These are phyloP conservation scores for Cardiospermum halicacabum DNA, from an alignment of 345 rosid genomes.

Conservation along the genomic window DNA sequence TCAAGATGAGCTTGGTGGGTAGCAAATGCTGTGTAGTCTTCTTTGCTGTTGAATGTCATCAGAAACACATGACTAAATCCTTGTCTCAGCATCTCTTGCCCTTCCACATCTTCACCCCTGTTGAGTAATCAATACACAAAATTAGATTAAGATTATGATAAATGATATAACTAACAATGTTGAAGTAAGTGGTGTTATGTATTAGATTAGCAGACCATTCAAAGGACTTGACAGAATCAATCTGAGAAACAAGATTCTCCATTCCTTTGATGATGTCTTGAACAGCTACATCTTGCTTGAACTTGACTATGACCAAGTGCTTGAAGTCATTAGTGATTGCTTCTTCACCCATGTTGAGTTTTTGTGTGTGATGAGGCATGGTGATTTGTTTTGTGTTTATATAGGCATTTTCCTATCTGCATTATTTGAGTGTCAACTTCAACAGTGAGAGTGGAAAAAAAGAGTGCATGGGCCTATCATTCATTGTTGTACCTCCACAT, in stretches of 20 bases:
- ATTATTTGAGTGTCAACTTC: conserved; percentile 35
- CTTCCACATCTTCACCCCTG: conserved; percentile 86
- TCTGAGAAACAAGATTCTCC: conserved; percentile 68
- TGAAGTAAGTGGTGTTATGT: no score
- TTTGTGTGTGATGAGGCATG: no score
- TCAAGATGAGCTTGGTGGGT: conserved; percentile 68
- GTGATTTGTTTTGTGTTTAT: conserved; percentile 20
- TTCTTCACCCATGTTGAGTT: conserved; percentile 9
- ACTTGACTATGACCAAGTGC: conserved; percentile 85
- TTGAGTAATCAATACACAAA: no score
- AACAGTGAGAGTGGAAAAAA: no score
- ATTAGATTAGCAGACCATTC: conserved; percentile 53
- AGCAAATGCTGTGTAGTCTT: conserved; percentile 58
- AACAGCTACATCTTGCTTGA: conserved; percentile 58
- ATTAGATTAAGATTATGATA: no score
- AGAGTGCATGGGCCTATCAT: no score
- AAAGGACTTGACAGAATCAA: conserved; percentile 78
- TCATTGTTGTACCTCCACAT: conserved; percentile 25
- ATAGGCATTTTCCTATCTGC: neutral
- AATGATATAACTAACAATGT: no score
- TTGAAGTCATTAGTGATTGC: conserved; percentile 55
- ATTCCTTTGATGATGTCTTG: conserved; percentile 77
- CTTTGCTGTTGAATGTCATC: conserved; percentile 75
- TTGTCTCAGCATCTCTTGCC: conserved; percentile 87
- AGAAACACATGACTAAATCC: conserved; percentile 82